Evolutionary conservation across 2,329 filamentous ascomycete species (phyloP).

Genomic region (Diaporthe nobilis): DNA sequence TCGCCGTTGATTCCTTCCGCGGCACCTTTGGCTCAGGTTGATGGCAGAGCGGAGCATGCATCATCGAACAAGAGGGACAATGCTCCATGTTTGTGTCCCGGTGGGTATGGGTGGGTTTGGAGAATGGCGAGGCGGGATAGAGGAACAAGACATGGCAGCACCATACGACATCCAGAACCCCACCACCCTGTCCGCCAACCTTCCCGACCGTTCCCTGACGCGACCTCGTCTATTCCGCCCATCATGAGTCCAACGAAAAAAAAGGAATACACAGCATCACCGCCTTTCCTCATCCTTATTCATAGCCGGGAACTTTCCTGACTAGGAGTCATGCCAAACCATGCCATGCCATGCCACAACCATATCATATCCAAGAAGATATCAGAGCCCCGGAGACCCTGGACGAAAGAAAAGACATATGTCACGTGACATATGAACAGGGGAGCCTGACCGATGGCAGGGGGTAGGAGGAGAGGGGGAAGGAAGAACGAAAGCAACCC

Average conservation of each 20-base stretch:
- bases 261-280: neutral
- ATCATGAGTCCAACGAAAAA: neutral
- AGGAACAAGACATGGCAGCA: neutral
- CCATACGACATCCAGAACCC: neutral
- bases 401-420: neutral
- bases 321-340: neutral
- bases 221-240: neutral
- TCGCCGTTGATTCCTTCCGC: neutral
- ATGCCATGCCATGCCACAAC: neutral
- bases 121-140: neutral
- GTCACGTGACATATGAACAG: constrained; percentile 40
- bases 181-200: neutral
- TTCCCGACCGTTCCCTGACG: neutral
- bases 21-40: neutral
- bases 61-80: no score
- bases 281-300: neutral
- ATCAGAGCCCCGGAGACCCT: neutral
- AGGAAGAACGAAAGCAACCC: constrained; percentile 34
- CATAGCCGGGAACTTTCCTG: neutral
- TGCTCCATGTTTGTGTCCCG: neutral
- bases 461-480: neutral
- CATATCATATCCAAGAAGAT: neutral
- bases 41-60: neutral
- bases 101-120: neutral
- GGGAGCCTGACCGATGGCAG: neutral